Evolutionary conservation across 805 yeast genomes (phyloP), one percentile per base, ranked within the genome.

Genomic region (Candida hispaniensis): DNA sequence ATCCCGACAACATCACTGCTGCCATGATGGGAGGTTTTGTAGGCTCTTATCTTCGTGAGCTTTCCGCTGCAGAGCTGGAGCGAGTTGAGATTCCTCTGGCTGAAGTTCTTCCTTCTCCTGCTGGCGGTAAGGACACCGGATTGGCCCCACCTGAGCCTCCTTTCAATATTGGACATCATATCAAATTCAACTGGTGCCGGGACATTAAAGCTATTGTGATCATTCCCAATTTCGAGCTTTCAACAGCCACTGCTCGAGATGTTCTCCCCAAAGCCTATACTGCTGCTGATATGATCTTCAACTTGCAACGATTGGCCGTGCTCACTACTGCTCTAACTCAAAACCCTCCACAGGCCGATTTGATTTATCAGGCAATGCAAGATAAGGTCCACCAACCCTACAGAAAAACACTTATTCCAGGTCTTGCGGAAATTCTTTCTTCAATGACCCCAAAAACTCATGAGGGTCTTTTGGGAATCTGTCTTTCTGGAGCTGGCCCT

Each of bases 1-100:
- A 91, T 52, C 98, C 98, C 20, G 98, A 91, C 60, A 91, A 91
- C 58, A 86, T 91, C 51, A 83, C 95, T 8, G 98, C 98, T 18
- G 94, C 98, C 21, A 83, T 91, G 94, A 79, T 86, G 76, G 98
- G 98, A 41, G 96, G 98, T 1, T 91, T 91, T 56, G 94, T 86
- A 25, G 98, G 98, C 26, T 83, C 95, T 4, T 91, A 79, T 58
- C 67, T 91, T 51, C 72, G 93, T 49, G 93, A 81, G 43, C 61
- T 91, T 41, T 64, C 74, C 19, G 73, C 75, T 3, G 68, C 71
- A 24, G 96, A 86, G 46, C 66, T 69, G 45, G 75, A 67, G 41
- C 70, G 80, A 35, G 79, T 80, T 44, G 85, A 78, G 54, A 79
- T 83, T 38, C 95, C 96, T 24, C 63, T 91, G 39, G 74, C 80